These are phyloP conservation scores for Allium cepa DNA, from an alignment of 106 monocot species.

Conservation along the genomic window DNA sequence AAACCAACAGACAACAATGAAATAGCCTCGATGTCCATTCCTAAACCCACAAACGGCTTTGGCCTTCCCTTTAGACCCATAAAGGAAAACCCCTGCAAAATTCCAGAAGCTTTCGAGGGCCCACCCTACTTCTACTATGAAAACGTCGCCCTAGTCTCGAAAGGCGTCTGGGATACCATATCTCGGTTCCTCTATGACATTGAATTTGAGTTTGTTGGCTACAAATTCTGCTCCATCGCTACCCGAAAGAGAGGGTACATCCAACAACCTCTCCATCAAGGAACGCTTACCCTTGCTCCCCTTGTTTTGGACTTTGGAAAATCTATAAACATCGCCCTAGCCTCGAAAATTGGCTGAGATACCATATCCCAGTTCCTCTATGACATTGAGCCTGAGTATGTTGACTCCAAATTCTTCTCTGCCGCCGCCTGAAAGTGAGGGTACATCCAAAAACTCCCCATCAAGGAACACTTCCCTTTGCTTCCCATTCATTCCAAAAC, in stretches of 20 bases:
- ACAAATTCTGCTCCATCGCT: too few species aligned
- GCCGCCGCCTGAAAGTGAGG: conserved; percentile 51
- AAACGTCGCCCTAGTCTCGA: too few species aligned
- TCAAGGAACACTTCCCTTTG: conserved; percentile 31
- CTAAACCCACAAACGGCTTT: too few species aligned
- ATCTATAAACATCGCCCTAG: conserved; percentile 73
- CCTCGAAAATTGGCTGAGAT: conserved; percentile 82
- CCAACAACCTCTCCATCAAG: too few species aligned
- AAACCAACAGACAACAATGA: too few species aligned
- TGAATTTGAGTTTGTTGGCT: too few species aligned
- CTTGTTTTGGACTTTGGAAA: too few species aligned
- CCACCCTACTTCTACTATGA: conserved; percentile 92
- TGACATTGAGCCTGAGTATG: conserved; percentile 79
- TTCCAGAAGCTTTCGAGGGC: conserved; percentile 55
- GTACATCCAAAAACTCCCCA: conserved; percentile 75
- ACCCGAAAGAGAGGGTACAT: too few species aligned
- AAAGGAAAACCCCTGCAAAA: conserved; percentile 15
- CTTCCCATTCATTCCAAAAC: conserved; percentile 33
- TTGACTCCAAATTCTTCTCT: conserved; percentile 69
- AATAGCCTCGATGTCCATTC: too few species aligned
- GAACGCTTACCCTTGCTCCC: too few species aligned
- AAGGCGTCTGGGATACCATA: too few species aligned
- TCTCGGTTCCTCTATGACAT: too few species aligned
- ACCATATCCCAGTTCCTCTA: conserved; percentile 58
- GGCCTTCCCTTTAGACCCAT: conserved; percentile 41